Base-by-base conservation (phyloP, 2,329 filamentous ascomycete genomes). In the Pyricularia sp. region DNA sequence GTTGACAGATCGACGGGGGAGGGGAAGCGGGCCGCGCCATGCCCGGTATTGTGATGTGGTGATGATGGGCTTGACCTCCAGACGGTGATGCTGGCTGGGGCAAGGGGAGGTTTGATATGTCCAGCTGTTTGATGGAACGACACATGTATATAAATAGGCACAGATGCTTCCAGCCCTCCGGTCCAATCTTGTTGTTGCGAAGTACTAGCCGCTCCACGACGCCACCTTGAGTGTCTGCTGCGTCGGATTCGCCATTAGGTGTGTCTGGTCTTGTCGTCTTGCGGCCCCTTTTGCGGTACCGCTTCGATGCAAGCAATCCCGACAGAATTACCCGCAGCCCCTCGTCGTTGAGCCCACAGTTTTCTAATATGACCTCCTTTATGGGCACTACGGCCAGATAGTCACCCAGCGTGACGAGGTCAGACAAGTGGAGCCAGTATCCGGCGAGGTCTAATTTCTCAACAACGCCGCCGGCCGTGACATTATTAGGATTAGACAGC, bases 331-430 rank as follows among this genome's bases (percentile, higher is more conserved):
- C 90, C 23, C 95, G 87, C 7, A 97, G 82, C 3, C 93, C 93
- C 77, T 97, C 93, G 74, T 98, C 94, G 1, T 86, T 92, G 55
- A 99, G 80, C 6, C 93, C 92, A 70, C 93, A 94, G 76, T 96
- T 92, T 74, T 97, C 94, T 68, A 98, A 80, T 7, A 96, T 84
- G 0, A 99, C 80, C 74, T 96, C 93, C 73, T 92, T 90, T 2
- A 98, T 90, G 0, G 95, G 94, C 0, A 98, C 94, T 7, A 99
- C 89, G 5, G 95, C 94, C 59, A 99, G 84, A 83, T 94, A 99
- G 77, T 99, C 95, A 66, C 94, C 92, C 1, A 99, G 84, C 0
- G 95, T 97, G 67, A 94, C 80, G 30, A 97, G 84, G 76, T 99
- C 95, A 2, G 90, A 86, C 64, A 96, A 80, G 70, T 94, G 91